These are phyloP conservation scores for Aspergillus melleus DNA, from an alignment of 2,329 filamentous ascomycete species.

Conservation along the genomic window DNA sequence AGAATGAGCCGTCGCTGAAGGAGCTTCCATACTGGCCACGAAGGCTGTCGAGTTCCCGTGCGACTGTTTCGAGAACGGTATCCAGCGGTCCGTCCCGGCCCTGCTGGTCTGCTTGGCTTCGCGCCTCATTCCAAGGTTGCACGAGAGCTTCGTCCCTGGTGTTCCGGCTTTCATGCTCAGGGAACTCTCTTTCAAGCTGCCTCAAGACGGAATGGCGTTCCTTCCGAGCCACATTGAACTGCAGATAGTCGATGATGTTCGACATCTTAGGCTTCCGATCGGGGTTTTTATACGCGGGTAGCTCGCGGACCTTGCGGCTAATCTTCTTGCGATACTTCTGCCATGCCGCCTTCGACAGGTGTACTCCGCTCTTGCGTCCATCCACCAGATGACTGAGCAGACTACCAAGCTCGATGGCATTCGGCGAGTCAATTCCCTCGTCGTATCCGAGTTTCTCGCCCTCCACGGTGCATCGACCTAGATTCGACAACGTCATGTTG, in stretches of 20 bases:
- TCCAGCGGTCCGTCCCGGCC: conserved; percentile 17
- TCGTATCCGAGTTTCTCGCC: conserved; percentile 56
- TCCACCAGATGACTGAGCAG: conserved; percentile 50
- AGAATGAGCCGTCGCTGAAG: conserved; percentile 18
- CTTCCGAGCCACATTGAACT: conserved; percentile 40
- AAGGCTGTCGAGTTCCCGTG: conserved; percentile 19
- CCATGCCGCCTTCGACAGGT: conserved; percentile 43
- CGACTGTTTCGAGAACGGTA: conserved; percentile 19
- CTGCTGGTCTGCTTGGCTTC: conserved; percentile 20
- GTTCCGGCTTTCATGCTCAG: conserved; percentile 15
- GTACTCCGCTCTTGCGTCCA: conserved; percentile 45
- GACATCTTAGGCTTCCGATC: conserved; percentile 21
- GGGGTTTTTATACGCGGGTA: conserved; percentile 42
- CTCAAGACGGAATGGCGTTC: conserved; percentile 31
- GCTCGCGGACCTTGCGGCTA: conserved; percentile 25
- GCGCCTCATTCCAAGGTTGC: conserved; percentile 30
- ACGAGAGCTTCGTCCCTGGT: conserved; percentile 38
- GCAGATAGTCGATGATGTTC: conserved; percentile 48
- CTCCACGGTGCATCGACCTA: conserved; percentile 55
- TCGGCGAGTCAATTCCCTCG: conserved; percentile 39
- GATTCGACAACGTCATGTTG: conserved; percentile 45
- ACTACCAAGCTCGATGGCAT: conserved; percentile 40
- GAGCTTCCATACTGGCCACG: conserved; percentile 22
- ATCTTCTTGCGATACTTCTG: conserved; percentile 33
- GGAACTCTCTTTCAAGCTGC: conserved; percentile 32